phyloP scores from a whole-genome alignment of 257 asterid genomes.

The Buddleja alternifolia region DNA sequence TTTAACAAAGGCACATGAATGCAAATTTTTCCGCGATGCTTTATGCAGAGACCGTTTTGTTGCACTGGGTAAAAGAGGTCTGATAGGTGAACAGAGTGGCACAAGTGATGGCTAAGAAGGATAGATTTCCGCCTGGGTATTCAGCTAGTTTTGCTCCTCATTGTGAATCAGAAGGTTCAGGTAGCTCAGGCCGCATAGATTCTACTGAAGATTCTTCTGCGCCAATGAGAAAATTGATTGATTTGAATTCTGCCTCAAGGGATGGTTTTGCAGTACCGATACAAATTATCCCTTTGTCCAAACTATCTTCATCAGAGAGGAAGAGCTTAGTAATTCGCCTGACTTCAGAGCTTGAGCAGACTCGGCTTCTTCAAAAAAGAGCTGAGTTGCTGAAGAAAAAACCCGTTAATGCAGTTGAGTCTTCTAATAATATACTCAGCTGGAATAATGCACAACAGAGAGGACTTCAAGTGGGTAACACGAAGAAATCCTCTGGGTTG shows the following conservation, averaged over 20 bases:
- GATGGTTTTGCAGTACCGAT: constrained; percentile 76
- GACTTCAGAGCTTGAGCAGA: constrained; percentile 76
- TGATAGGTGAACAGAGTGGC: constrained; percentile 22
- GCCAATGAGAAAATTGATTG: constrained; percentile 71
- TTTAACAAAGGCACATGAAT: constrained; percentile 27
- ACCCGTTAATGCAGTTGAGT: constrained; percentile 42
- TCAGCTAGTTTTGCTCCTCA: constrained; percentile 54
- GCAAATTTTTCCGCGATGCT: constrained; percentile 32
- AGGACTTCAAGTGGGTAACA: constrained; percentile 39
- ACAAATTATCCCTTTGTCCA: constrained; percentile 58
- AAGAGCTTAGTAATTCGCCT: constrained; percentile 55
- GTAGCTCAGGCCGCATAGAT: constrained; percentile 58
- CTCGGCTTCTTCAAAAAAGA: constrained; percentile 55
- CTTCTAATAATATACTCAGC: constrained; percentile 56
- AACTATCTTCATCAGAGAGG: constrained; percentile 62
- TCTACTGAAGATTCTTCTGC: constrained; percentile 50
- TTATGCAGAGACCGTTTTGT: constrained; percentile 35
- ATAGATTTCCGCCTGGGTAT: constrained; percentile 55
- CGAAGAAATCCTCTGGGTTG: constrained; percentile 44
- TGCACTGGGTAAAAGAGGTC: constrained; percentile 23
- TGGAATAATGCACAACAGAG: constrained; percentile 46
- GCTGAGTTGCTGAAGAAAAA: constrained; percentile 44
- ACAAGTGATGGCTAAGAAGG: constrained; percentile 67
- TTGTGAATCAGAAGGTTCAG: constrained; percentile 75
- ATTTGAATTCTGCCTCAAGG: constrained; percentile 68